phyloP scores from a whole-genome alignment of 2,329 filamentous ascomycete species.

The Verticillium dahliae region DNA sequence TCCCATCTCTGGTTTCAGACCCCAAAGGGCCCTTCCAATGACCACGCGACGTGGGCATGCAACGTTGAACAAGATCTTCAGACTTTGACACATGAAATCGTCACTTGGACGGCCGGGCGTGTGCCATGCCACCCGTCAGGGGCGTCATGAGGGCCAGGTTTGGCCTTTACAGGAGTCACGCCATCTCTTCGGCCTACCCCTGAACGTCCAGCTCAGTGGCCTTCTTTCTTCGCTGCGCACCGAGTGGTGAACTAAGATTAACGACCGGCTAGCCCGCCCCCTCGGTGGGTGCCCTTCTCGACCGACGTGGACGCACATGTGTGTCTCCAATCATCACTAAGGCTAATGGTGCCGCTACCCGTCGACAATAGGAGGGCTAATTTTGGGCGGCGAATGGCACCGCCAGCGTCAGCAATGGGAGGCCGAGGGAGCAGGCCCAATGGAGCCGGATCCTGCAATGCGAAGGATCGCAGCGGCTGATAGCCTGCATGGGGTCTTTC shows the following conservation, averaged over 20 bases:
- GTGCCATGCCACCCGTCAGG: background rate
- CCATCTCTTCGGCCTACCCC: background rate
- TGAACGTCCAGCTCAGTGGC: background rate
- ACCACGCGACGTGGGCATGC: slow-evolving; percentile 8
- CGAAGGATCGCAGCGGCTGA: background rate
- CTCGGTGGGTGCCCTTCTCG: background rate
- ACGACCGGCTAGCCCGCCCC: background rate
- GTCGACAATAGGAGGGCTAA: background rate
- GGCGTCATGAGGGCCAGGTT: background rate
- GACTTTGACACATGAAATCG: background rate
- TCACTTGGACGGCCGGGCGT: background rate
- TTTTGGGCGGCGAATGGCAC: background rate
- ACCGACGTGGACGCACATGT: background rate
- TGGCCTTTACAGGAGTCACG: background rate
- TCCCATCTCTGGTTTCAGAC: slow-evolving; percentile 9
- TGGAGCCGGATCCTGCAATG: background rate
- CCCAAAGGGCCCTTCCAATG: slow-evolving; percentile 1
- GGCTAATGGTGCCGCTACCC: background rate
- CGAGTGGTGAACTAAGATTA: background rate
- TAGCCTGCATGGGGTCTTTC: background rate
- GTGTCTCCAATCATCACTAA: background rate
- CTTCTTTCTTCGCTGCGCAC: background rate
- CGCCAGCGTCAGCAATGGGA: background rate
- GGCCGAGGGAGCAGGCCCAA: background rate
- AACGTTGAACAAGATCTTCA: slow-evolving; percentile 13